Base-by-base conservation (phyloP, 2,329 filamentous ascomycete genomes). In the Colletotrichum eremochloae region DNA sequence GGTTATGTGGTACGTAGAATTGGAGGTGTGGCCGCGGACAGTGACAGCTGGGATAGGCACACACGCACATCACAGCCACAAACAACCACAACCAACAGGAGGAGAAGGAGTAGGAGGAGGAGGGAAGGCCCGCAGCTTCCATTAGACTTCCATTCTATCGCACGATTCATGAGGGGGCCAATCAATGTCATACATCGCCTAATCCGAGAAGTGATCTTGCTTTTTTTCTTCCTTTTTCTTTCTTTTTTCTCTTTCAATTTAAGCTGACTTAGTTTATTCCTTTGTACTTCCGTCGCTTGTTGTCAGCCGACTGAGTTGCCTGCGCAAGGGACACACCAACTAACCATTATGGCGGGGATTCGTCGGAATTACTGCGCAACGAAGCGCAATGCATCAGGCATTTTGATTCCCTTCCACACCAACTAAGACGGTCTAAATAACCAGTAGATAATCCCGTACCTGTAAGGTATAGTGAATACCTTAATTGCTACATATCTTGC, bases 131-230 rank as follows among this genome's bases (percentile, higher is more conserved):
- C 69, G 69, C 24, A 69, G 66, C 69, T 72, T 72, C 69, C 60
- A 69, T 69, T 40, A 24, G 58, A 60, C 66, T 72, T 72, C 69
- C 69, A 69, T 69, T 20, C 38, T 40, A 72, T 55, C 44, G 60
- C 69, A 64, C 60, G 65, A 72, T 53, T 72, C 69, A 69, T 64
- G 66, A 60, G 65, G 58, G 68, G 68, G 52, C 65, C 69, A 68
- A 68, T 68, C 69, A 68, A 58, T 72, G 66, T 52, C 60, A 55
- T 60, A 60, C 29, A 60, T 69, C 53, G 65, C 69, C 58, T 64
- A 48, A 62, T 71, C 64, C 57, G 24, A 24, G 24, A 24, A 24
- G 24, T 24, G 24, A 24, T 24, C 24, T 24, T 24, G 24, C 24
- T 24, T 24, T 24, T 24, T 24, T 24, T 24, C 24, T 24, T 24